Evolutionary conservation across 257 asterid species (phyloP).

Genomic region (Fraxinus cuspidata): DNA sequence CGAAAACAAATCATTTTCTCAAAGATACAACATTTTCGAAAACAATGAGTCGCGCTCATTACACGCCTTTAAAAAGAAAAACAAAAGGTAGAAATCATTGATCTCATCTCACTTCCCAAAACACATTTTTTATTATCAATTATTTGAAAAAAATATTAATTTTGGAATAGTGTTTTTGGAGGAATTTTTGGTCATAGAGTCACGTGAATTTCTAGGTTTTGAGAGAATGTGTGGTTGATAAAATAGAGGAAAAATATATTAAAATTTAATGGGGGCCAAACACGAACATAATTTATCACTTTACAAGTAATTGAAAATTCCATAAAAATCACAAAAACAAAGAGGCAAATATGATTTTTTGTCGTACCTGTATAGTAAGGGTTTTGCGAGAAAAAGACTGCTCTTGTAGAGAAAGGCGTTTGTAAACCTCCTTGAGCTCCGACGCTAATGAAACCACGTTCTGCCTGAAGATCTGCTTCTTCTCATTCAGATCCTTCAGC

Average conservation of each 20-base stretch:
- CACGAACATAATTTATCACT: no score
- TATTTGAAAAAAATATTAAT: no score
- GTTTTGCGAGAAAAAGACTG: slow-evolving; percentile 54
- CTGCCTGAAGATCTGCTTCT: slow-evolving; percentile 79
- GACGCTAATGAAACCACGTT: slow-evolving; percentile 81
- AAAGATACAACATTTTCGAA: neutral
- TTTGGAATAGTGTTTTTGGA: no score
- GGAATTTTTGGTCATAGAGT: no score
- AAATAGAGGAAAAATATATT: no score
- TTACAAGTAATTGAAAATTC: neutral
- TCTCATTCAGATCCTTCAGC: slow-evolving; percentile 76
- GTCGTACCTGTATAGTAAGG: slow-evolving; percentile 58
- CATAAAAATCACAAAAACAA: slow-evolving; percentile 20
- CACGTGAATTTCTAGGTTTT: no score
- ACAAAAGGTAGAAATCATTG: slow-evolving; percentile 1
- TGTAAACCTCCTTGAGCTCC: slow-evolving; percentile 80
- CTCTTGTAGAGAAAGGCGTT: slow-evolving; percentile 63
- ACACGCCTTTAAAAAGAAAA: neutral
- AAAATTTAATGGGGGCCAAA: no score
- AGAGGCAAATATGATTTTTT: neutral
- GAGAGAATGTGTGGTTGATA: no score
- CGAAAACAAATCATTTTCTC: neutral
- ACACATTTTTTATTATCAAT: neutral
- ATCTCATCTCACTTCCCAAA: neutral
- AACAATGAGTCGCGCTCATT: neutral